phyloP scores from a whole-genome alignment of 1,284 basidiomycete species.

The Sporisorium exsertum region DNA sequence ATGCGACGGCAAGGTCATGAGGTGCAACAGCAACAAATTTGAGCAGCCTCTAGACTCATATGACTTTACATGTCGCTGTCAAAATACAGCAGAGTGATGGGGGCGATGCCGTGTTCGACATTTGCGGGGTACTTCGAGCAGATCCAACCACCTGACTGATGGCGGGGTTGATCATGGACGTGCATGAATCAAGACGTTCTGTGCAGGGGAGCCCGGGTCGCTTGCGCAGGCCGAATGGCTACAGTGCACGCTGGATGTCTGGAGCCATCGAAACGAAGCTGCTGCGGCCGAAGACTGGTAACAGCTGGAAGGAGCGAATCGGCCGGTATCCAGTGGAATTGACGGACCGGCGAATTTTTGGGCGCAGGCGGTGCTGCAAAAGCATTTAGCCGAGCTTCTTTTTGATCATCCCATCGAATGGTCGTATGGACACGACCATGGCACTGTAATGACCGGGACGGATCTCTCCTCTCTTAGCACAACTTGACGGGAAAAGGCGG shows the following conservation, averaged over 20 bases:
- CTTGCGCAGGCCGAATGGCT: too few species aligned
- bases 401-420: neutral
- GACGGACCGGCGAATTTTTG: constrained; percentile 30
- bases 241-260: neutral
- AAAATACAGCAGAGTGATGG: too few species aligned
- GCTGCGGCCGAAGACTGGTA: constrained; percentile 22
- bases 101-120: neutral
- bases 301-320: neutral
- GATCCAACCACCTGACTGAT: too few species aligned
- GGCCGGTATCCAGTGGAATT: constrained; percentile 29
- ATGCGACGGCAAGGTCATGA: neutral
- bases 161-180: neutral
- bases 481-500: too few species aligned
- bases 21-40: too few species aligned
- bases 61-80: neutral
- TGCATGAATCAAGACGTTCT: neutral
- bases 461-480: neutral
- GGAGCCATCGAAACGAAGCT: neutral
- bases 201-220: too few species aligned
- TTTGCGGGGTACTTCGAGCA: neutral
- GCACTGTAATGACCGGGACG: too few species aligned
- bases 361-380: neutral
- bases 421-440: too few species aligned
- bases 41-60: too few species aligned
- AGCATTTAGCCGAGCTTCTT: constrained; percentile 9